These are phyloP conservation scores for Aspergillus aculeatus DNA, from an alignment of 2,329 filamentous ascomycete species.

Conservation along the genomic window DNA sequence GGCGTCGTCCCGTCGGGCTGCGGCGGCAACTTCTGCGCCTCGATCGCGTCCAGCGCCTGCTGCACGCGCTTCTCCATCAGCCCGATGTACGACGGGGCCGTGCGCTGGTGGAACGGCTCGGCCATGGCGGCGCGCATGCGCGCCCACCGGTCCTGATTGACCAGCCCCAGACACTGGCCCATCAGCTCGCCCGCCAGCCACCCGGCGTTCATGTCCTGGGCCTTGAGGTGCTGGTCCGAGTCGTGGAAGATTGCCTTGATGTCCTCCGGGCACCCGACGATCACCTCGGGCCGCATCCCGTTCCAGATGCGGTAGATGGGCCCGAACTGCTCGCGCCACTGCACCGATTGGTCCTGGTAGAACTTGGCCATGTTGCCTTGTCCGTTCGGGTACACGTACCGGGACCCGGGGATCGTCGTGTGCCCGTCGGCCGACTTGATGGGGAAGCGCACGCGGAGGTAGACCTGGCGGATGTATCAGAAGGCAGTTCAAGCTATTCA, in stretches of 20 bases:
- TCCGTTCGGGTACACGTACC: constrained; percentile 36
- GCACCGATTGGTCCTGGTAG: constrained; percentile 30
- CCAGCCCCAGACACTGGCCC: constrained; percentile 45
- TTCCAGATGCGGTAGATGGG: constrained; percentile 42
- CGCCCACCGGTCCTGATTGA: constrained; percentile 30
- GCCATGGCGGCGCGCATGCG: constrained; percentile 2
- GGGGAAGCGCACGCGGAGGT: constrained; percentile 6
- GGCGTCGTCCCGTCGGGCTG: not conserved
- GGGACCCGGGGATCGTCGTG: constrained; percentile 5
- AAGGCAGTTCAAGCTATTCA: too few relatives aligned
- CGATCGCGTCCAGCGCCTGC: not conserved
- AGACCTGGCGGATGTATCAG: not conserved
- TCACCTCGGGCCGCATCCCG: constrained; percentile 44
- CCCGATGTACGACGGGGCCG: not conserved
- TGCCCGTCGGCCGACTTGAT: constrained; percentile 4
- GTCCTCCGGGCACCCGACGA: constrained; percentile 28
- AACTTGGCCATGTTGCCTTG: constrained; percentile 45
- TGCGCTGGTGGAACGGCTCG: constrained; percentile 1
- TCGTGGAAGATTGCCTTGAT: constrained; percentile 43
- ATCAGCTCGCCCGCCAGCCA: constrained; percentile 43
- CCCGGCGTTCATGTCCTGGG: constrained; percentile 43
- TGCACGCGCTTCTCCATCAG: constrained; percentile 8
- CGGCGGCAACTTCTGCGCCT: too few relatives aligned
- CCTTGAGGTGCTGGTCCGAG: constrained; percentile 47
- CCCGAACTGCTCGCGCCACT: constrained; percentile 37